These are phyloP conservation scores for Abelmoschus esculentus DNA, from an alignment of 345 rosid genomes.

Conservation along the genomic window DNA sequence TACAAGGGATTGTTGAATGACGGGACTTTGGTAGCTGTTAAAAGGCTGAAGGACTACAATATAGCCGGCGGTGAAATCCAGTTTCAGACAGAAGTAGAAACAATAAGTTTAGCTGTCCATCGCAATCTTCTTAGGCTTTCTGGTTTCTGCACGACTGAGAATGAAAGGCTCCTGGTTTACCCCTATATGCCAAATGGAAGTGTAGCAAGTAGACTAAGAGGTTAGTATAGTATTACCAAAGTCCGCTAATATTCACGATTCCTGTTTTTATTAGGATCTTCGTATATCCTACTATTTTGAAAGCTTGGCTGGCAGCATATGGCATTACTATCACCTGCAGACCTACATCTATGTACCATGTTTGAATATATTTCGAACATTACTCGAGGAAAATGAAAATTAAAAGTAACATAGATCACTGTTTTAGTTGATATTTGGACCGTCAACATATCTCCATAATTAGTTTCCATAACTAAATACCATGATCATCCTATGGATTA, in stretches of 20 bases:
- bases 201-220: constrained; percentile 53
- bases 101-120: constrained; percentile 92
- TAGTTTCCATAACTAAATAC: not conserved
- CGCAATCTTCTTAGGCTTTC: constrained; percentile 93
- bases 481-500: not conserved
- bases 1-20: constrained; percentile 79
- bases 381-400: not conserved
- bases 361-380: not conserved
- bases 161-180: constrained; percentile 85
- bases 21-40: constrained; percentile 79
- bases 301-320: not conserved
- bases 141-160: constrained; percentile 90
- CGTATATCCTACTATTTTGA: not conserved
- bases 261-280: not conserved
- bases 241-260: not conserved
- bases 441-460: not conserved
- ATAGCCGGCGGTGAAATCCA: constrained; percentile 90
- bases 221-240: constrained; percentile 25
- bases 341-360: not conserved
- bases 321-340: no score
- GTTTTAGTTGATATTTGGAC: not conserved
- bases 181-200: constrained; percentile 60
- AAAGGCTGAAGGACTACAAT: constrained; percentile 91
- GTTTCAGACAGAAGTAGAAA: constrained; percentile 27
- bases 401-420: not conserved